phyloP scores from a whole-genome alignment of 1,139 yeast species.

The Saccharomycopsis hybrid region DNA sequence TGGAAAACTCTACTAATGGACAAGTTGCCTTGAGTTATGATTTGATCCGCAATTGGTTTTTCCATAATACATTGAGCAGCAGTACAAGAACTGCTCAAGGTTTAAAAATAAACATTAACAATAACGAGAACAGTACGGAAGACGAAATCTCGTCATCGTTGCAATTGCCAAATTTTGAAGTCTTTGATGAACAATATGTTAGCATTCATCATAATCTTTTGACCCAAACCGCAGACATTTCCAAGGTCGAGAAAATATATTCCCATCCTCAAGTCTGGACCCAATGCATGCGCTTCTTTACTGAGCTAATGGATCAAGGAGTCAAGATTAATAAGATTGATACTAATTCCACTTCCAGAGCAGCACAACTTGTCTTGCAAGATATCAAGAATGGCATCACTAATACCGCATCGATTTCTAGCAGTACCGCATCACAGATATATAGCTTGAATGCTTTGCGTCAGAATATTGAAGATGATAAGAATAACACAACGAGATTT shows the following conservation, averaged over 20 bases:
- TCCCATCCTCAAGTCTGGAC: slow-evolving; percentile 99
- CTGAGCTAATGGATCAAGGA: slow-evolving; percentile 30
- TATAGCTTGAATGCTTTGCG: slow-evolving; percentile 53
- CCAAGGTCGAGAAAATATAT: slow-evolving; percentile 50
- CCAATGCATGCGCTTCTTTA: slow-evolving; percentile 58
- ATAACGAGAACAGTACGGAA: slow-evolving; percentile 23
- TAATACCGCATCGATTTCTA: slow-evolving; percentile 49
- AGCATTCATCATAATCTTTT: slow-evolving; percentile 75
- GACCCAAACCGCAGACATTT: slow-evolving; percentile 39
- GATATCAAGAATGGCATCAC: slow-evolving; percentile 31
- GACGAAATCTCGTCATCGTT: slow-evolving; percentile 22
- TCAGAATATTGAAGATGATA: slow-evolving; percentile 59
- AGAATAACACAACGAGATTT: slow-evolving; percentile 80
- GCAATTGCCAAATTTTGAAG: slow-evolving; percentile 32
- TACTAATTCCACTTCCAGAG: slow-evolving; percentile 73
- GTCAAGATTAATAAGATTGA: slow-evolving; percentile 47
- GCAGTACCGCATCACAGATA: slow-evolving; percentile 57
- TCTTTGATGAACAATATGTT: slow-evolving; percentile 77
- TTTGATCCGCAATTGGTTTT: slow-evolving; percentile 62
- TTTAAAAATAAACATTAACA: not conserved
- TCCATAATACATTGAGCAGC: slow-evolving; percentile 6
- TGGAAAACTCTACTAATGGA: slow-evolving; percentile 93
- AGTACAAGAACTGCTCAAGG: not conserved
- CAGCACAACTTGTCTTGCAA: slow-evolving; percentile 56
- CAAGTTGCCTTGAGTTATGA: slow-evolving; percentile 85